phyloP scores from a whole-genome alignment of 2,329 filamentous ascomycete species.

The Ambrosiella xylebori region DNA sequence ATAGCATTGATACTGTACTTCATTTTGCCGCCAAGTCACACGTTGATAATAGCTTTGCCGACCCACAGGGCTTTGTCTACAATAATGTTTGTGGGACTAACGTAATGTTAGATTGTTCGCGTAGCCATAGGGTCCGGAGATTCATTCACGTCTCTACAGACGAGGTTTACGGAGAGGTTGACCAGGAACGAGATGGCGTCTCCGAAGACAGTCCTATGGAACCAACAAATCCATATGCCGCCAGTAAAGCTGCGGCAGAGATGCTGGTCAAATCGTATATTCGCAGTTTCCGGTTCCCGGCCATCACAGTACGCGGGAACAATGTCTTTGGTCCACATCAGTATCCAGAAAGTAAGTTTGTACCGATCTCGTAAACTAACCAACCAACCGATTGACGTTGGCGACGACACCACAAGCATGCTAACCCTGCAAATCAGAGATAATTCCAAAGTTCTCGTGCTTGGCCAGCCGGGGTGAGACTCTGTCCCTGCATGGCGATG shows the following conservation, averaged over 20 bases:
- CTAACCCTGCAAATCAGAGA: constrained; percentile 34
- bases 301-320: constrained; percentile 66
- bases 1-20: constrained; percentile 63
- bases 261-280: constrained; percentile 79
- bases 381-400: neutral
- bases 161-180: constrained; percentile 71
- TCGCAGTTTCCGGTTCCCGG: constrained; percentile 65
- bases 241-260: constrained; percentile 65
- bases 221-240: constrained; percentile 68
- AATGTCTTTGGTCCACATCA: constrained; percentile 78
- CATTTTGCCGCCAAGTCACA: constrained; percentile 79
- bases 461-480: constrained; percentile 49
- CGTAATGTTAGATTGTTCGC: constrained; percentile 59
- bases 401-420: neutral
- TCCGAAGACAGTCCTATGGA: constrained; percentile 57
- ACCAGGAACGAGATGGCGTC: constrained; percentile 52
- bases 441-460: constrained; percentile 68
- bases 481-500: constrained; percentile 60
- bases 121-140: constrained; percentile 49
- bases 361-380: too few relatives aligned
- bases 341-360: constrained; percentile 56
- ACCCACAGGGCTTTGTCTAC: constrained; percentile 65
- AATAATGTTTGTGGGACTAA: constrained; percentile 78
- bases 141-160: constrained; percentile 77
- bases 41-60: constrained; percentile 67